A percentile compares a stretch with the other conserved stretches of the same genome.
phyloP scores from a whole-genome alignment of 345 rosid genomes.

The Hypericum perforatum region DNA sequence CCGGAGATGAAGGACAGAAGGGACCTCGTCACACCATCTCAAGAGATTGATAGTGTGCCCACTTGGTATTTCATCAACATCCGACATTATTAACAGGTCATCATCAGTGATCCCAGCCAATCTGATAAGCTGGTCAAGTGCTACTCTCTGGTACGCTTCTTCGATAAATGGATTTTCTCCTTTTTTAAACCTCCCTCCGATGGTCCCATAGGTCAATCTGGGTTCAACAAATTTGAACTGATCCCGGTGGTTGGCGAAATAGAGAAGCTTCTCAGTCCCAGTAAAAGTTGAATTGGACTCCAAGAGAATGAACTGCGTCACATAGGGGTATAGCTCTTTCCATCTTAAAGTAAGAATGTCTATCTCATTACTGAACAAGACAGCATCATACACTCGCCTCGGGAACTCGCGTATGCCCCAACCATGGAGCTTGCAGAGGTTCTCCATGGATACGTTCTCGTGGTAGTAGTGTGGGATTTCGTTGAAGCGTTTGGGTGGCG shows the following conservation, averaged over 20 bases:
- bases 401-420: slow-evolving; percentile 26
- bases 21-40: slow-evolving; percentile 31
- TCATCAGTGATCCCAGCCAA: slow-evolving; percentile 27
- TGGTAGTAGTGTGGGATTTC: slow-evolving; percentile 18
- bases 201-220: slow-evolving; percentile 19
- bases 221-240: slow-evolving; percentile 25
- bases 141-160: slow-evolving; percentile 30
- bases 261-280: slow-evolving; percentile 17
- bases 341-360: slow-evolving; percentile 25
- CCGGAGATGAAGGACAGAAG: slow-evolving; percentile 20
- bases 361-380: slow-evolving; percentile 26
- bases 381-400: slow-evolving; percentile 25
- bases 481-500: neutral
- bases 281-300: slow-evolving; percentile 31
- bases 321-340: slow-evolving; percentile 26
- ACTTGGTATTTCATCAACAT: slow-evolving; percentile 32
- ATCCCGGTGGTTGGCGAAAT: slow-evolving; percentile 15
- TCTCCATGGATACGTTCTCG: slow-evolving; percentile 25
- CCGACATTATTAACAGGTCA: slow-evolving; percentile 30
- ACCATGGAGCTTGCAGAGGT: slow-evolving; percentile 29
- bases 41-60: slow-evolving; percentile 26
- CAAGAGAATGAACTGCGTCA: slow-evolving; percentile 23
- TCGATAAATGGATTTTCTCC: slow-evolving; percentile 30
- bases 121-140: slow-evolving; percentile 23
- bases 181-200: slow-evolving; percentile 22